phyloP scores from a whole-genome alignment of 1,284 basidiomycete genomes.

The Ustilago vetiveriae region DNA sequence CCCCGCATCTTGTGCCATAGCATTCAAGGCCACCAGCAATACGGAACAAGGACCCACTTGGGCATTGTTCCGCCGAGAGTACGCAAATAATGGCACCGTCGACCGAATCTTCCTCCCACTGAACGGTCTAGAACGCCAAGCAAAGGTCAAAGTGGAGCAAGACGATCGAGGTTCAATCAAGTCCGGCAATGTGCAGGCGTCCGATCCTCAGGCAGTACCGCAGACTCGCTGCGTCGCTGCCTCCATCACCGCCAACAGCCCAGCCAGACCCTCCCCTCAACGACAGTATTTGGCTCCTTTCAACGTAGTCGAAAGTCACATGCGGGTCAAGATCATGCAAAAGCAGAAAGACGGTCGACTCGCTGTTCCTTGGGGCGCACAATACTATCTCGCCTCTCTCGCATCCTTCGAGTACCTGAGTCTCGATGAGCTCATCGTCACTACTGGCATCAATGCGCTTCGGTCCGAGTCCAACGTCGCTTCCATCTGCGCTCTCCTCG shows the following conservation, averaged over 20 bases:
- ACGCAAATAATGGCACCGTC: neutral
- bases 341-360: constrained; percentile 6
- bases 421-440: constrained; percentile 20
- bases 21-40: too few species aligned
- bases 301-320: constrained; percentile 5
- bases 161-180: neutral
- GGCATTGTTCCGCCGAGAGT: constrained; percentile 6
- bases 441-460: constrained; percentile 12
- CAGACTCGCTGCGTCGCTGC: too few species aligned
- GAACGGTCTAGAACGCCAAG: neutral
- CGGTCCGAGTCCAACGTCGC: constrained; percentile 15
- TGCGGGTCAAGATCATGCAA: constrained; percentile 22
- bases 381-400: constrained; percentile 34
- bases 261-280: too few species aligned
- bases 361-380: constrained; percentile 29
- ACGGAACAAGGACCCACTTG: neutral
- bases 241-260: neutral
- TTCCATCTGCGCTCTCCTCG: constrained; percentile 16
- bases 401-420: constrained; percentile 10
- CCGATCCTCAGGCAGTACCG: too few species aligned
- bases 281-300: constrained; percentile 6
- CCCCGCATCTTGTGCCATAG: too few species aligned
- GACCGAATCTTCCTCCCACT: constrained; percentile 13
- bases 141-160: neutral
- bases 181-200: too few species aligned